Base-by-base conservation (phyloP, 495 filamentous ascomycete genomes). In the Talaromyces liani region DNA sequence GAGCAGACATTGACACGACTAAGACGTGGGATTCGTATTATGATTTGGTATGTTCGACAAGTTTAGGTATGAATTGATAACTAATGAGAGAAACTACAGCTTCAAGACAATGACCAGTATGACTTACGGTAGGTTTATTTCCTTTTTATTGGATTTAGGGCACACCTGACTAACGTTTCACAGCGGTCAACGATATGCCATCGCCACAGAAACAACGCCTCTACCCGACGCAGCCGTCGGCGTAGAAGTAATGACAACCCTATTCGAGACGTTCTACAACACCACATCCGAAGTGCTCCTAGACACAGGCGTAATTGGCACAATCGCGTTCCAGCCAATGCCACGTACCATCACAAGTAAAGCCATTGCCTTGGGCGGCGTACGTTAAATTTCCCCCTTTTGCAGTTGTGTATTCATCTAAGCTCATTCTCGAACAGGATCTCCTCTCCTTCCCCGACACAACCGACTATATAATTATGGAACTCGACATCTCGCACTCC, bases 321-420 rank as follows among this genome's bases (percentile, higher is more conserved):
- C 77, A 5, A 77, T 87, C 51, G 81, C 85, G 2, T 81, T 84
- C 68, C 83, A 86, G 63, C 83, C 85, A 0, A 73, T 87, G 59
- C 82, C 85, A 6, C 80, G 73, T 61, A 64, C 71, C 16, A 74
- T 85, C 22, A 77, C 80, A 1, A 69, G 69, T 18, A 74, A 78
- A 27, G 81, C 84, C 51, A 75, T 77, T 63, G 79, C 70, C 8
- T 74, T 71, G 31, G 79, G 82, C 25, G 79, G 79, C 29, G 74
- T 78, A 71, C 70, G 73, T 62, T 31, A 14, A 8, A 51, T 49
- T 3, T 22, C 9, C 20, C 20, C 3, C 51, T 54, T 24, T 54
- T 1, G 1, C 18, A 51, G 7, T 27, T 54, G 51, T 8, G 7
- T 4, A 54, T 24, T 1, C 51, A 34, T 4, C 16, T 25, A 34